Conservation (phyloP, 2,329 filamentous ascomycete species). For the Xylariaceae sp. region DNA sequence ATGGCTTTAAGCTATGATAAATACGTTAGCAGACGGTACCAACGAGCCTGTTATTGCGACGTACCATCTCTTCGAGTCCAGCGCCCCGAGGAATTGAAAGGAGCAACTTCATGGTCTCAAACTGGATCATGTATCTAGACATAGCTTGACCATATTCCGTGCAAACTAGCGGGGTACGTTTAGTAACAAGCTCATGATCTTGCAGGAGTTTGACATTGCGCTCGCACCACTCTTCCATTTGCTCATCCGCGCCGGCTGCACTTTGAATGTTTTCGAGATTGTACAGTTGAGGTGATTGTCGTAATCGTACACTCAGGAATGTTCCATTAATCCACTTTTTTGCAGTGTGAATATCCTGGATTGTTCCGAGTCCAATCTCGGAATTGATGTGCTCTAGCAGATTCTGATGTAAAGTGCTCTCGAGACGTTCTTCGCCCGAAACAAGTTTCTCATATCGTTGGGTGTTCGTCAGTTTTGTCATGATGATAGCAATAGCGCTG, state of each 20-base stretch:
- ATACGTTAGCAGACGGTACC: conserved; percentile 7
- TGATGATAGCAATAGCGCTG: conserved; percentile 71
- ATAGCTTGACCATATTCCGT: conserved; percentile 76
- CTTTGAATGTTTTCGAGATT: conserved; percentile 53
- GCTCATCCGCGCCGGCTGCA: conserved; percentile 53
- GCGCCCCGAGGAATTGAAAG: conserved; percentile 58
- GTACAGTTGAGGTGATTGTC: conserved; percentile 68
- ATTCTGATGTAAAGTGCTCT: conserved; percentile 75
- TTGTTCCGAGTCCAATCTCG: conserved; percentile 72
- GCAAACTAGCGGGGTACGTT: conserved; percentile 48
- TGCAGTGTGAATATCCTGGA: conserved; percentile 60
- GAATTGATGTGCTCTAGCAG: conserved; percentile 81
- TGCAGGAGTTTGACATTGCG: conserved; percentile 63
- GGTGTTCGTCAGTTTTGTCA: conserved; percentile 65
- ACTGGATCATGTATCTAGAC: conserved; percentile 76
- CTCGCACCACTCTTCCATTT: conserved; percentile 66
- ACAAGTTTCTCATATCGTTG: conserved; percentile 68
- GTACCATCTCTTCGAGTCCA: conserved; percentile 64
- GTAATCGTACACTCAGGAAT: conserved; percentile 71
- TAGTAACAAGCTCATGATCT: conserved; percentile 53
- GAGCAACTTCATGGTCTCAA: conserved; percentile 72
- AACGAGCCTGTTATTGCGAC: conserved; percentile 28
- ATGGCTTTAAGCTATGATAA: conserved; percentile 57
- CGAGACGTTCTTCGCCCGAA: conserved; percentile 66
- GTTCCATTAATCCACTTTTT: conserved; percentile 72